phyloP scores from a whole-genome alignment of 306 rosid genomes.

The Vigna nakashimae region DNA sequence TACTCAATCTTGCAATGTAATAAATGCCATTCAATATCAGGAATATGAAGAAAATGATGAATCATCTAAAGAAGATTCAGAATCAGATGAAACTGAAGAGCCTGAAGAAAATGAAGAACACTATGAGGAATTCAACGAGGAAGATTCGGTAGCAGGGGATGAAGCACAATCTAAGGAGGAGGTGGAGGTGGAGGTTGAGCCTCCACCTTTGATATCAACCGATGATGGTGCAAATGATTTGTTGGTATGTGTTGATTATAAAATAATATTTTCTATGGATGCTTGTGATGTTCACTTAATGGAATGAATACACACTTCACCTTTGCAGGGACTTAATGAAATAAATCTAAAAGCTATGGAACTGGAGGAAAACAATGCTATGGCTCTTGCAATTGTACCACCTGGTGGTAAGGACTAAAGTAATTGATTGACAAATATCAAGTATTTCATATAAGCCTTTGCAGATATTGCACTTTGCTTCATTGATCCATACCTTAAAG shows the following conservation, averaged over 20 bases:
- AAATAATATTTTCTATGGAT: not conserved
- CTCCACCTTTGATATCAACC: constrained; percentile 74
- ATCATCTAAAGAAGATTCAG: constrained; percentile 58
- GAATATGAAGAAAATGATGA: constrained; percentile 65
- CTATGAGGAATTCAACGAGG: constrained; percentile 54
- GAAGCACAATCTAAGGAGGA: constrained; percentile 56
- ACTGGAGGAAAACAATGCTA: constrained; percentile 81
- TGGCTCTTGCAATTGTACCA: constrained; percentile 91
- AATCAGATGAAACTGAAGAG: constrained; percentile 55
- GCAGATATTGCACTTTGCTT: not conserved
- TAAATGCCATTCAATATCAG: constrained; percentile 48
- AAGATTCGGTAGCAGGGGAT: constrained; percentile 50
- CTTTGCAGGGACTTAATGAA: constrained; percentile 76
- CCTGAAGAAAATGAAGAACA: constrained; percentile 57
- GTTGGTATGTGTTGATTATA: constrained; percentile 57
- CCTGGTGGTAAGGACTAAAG: constrained; percentile 68
- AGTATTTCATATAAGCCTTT: constrained; percentile 2
- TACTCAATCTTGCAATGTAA: not conserved
- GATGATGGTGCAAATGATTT: constrained; percentile 64
- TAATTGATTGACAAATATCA: constrained; percentile 22
- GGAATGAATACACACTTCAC: not conserved
- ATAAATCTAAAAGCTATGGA: constrained; percentile 72
- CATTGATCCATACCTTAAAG: constrained; percentile 20
- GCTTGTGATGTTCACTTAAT: constrained; percentile 25
- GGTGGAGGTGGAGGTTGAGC: constrained; percentile 49